phyloP scores from a whole-genome alignment of 2,329 filamentous ascomycete species.

The Cadophora sp. region DNA sequence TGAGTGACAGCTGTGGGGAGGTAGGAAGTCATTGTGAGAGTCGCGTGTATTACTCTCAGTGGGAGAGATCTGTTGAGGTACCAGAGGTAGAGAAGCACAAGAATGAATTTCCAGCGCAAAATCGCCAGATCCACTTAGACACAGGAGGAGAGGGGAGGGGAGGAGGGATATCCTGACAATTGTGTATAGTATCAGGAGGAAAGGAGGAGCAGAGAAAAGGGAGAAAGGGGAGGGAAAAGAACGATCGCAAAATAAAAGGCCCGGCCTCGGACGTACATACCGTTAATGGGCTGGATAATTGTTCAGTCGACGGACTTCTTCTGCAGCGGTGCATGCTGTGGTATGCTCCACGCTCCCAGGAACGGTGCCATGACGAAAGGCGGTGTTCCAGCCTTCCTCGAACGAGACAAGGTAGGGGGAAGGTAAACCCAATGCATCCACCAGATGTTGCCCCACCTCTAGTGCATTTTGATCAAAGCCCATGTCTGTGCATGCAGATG shows the following conservation, averaged over 20 bases:
- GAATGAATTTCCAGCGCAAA: conserved; percentile 25
- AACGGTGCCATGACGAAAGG: conserved; percentile 32
- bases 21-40: conserved; percentile 44
- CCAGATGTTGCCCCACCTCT: conserved; percentile 30
- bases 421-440: conserved; percentile 21
- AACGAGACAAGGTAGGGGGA: conserved; percentile 29
- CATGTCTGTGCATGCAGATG: conserved; percentile 10
- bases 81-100: conserved; percentile 1
- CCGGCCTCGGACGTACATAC: conserved; percentile 18
- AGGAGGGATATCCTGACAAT: not conserved
- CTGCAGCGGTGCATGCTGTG: not conserved
- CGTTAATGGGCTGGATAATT: conserved; percentile 18
- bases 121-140: conserved; percentile 27
- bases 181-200: not conserved
- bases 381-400: conserved; percentile 28
- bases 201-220: conserved; percentile 16
- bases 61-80: not conserved
- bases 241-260: conserved; percentile 16
- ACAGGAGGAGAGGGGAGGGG: not conserved
- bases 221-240: conserved; percentile 7
- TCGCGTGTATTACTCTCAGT: conserved; percentile 20
- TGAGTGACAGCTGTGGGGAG: conserved; percentile 48
- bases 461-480: conserved; percentile 33
- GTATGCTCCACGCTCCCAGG: conserved; percentile 3
- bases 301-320: not conserved